A percentile compares a stretch with the other conserved stretches of the same genome.
Evolutionary conservation across 495 filamentous ascomycete species (phyloP).

Genomic region (Viridothelium virens): DNA sequence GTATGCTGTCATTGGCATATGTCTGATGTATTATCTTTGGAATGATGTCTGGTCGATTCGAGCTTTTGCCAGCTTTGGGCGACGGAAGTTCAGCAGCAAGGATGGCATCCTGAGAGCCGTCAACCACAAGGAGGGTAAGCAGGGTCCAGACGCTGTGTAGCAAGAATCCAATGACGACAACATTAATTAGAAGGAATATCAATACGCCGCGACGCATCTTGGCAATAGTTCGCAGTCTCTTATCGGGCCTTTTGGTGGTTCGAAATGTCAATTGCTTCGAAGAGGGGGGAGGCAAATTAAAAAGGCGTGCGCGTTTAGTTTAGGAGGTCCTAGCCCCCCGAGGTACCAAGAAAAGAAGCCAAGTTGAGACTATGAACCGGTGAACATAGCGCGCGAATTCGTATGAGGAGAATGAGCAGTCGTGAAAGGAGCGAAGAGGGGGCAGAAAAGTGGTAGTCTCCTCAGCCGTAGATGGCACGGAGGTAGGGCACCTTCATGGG

Average conservation of each 20-base stretch:
- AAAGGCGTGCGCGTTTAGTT: background rate
- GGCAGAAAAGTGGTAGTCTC: background rate
- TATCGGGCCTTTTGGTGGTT: background rate
- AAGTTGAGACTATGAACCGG: background rate
- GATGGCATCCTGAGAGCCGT: constrained; percentile 39
- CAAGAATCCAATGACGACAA: constrained; percentile 45
- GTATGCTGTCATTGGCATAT: constrained; percentile 70
- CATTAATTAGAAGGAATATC: constrained; percentile 39
- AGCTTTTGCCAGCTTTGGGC: constrained; percentile 13
- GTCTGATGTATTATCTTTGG: constrained; percentile 91
- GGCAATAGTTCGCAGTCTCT: background rate
- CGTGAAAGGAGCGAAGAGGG: background rate
- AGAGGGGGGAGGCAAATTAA: background rate
- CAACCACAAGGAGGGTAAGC: constrained; percentile 37
- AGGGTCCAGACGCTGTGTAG: constrained; percentile 41
- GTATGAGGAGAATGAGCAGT: background rate
- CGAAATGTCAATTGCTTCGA: background rate
- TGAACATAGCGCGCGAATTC: background rate
- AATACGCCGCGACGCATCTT: constrained; percentile 34
- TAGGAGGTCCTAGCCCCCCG: background rate
- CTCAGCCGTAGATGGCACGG: background rate
- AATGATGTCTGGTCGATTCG: constrained; percentile 53
- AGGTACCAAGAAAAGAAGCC: background rate
- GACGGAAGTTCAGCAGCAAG: constrained; percentile 39
- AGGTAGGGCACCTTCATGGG: constrained; percentile 3